Conservation (phyloP, 31 red algal species). For the Odonthalia washingtoniensis region DNA sequence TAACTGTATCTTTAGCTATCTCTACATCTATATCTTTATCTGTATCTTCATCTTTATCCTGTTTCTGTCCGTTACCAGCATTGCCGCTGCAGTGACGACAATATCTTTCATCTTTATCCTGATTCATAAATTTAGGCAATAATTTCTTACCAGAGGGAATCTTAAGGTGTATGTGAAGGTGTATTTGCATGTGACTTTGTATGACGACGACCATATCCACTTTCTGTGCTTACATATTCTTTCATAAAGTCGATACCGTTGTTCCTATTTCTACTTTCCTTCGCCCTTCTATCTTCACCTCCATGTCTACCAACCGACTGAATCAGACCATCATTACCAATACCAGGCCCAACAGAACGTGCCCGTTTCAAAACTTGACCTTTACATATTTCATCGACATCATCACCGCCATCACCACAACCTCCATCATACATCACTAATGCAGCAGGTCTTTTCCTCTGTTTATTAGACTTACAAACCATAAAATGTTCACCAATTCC, state of each 20-base stretch:
- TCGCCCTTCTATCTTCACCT: neutral
- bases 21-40: neutral
- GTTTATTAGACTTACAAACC: no score
- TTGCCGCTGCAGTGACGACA: neutral
- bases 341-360: neutral
- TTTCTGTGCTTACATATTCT: no score
- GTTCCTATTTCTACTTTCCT: no score
- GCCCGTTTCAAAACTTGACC: neutral
- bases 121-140: slow-evolving; percentile 10
- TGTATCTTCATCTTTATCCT: neutral
- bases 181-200: no score
- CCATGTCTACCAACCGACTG: neutral
- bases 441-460: no score
- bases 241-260: no score
- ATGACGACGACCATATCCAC: no score
- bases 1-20: neutral
- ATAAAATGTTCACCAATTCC: neutral
- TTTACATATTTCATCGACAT: no score
- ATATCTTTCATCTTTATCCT: neutral
- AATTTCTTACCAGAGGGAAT: slow-evolving; percentile 63
- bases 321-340: neutral
- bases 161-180: no score
- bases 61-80: neutral
- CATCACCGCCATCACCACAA: no score
- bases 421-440: no score